Conservation (phyloP, 139 green algal genomes). For the Coccomyxa sp. region DNA sequence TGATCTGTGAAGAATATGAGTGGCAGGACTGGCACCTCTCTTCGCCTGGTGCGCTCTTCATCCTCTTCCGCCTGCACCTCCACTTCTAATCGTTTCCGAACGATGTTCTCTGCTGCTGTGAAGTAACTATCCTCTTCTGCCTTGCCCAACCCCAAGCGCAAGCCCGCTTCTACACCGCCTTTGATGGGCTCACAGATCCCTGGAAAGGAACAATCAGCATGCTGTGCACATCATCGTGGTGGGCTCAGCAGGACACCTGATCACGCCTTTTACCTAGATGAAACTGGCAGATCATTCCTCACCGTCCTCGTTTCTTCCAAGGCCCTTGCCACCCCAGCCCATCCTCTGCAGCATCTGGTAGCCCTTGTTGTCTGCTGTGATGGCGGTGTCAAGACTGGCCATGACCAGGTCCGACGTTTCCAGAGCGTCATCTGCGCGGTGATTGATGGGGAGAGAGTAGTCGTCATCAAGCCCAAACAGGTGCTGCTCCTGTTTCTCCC, state of each 20-base stretch:
- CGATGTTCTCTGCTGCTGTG: conserved; percentile 65
- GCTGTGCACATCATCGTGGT: no score
- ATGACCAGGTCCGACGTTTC: conserved; percentile 27
- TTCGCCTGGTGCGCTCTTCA: conserved; percentile 42
- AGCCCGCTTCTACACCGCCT: conserved; percentile 52
- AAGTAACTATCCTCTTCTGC: conserved; percentile 72
- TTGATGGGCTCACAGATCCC: conserved; percentile 70
- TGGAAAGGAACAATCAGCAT: neutral
- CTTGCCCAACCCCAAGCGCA: conserved; percentile 77
- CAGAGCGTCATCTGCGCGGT: conserved; percentile 38
- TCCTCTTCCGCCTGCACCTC: conserved; percentile 84
- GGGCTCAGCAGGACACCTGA: neutral
- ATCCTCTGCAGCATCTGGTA: conserved; percentile 77
- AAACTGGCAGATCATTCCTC: neutral
- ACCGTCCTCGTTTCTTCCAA: conserved; percentile 68
- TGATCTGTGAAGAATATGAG: no score
- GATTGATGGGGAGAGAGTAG: conserved; percentile 44
- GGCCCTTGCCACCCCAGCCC: conserved; percentile 76
- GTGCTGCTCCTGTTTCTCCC: conserved; percentile 16
- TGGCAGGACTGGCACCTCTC: conserved; percentile 44
- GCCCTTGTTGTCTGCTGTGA: conserved; percentile 63
- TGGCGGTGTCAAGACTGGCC: conserved; percentile 29
- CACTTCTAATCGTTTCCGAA: conserved; percentile 64
- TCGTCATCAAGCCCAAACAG: conserved; percentile 20
- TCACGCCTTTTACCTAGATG: neutral